Evolutionary conservation across 2,329 filamentous ascomycete genomes (phyloP).

Genomic region (Aureobasidium vineae): DNA sequence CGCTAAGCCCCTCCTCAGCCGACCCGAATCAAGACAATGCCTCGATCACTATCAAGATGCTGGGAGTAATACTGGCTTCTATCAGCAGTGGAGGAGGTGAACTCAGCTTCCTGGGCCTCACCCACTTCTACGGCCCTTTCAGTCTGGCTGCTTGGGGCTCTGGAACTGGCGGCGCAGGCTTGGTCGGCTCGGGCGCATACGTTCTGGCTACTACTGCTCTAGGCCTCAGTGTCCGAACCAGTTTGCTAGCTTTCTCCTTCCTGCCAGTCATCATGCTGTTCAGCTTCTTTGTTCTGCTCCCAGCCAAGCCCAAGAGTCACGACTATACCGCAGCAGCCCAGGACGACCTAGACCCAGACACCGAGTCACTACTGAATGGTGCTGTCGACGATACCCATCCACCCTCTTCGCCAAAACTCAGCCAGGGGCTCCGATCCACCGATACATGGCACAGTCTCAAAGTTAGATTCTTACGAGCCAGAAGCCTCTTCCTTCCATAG

Average conservation of each 20-base stretch:
- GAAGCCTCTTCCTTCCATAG: slow-evolving; percentile 69
- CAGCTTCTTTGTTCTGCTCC: slow-evolving; percentile 81
- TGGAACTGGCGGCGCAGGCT: slow-evolving; percentile 83
- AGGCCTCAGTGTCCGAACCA: slow-evolving; percentile 69
- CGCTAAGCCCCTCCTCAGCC: slow-evolving; percentile 62
- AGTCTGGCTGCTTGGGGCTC: slow-evolving; percentile 90
- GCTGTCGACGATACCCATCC: background rate
- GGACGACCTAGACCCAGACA: slow-evolving; percentile 34
- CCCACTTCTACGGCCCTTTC: slow-evolving; percentile 87
- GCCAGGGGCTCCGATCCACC: background rate
- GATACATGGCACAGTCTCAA: slow-evolving; percentile 29
- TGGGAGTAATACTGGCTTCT: slow-evolving; percentile 80
- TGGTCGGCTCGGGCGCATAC: slow-evolving; percentile 85
- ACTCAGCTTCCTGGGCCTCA: slow-evolving; percentile 84
- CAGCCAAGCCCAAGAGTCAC: slow-evolving; percentile 51
- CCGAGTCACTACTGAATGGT: slow-evolving; percentile 27
- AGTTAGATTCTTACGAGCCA: slow-evolving; percentile 60
- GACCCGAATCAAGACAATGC: slow-evolving; percentile 38
- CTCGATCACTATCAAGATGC: slow-evolving; percentile 68
- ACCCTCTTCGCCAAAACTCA: background rate
- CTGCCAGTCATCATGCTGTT: slow-evolving; percentile 79
- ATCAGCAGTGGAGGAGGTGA: slow-evolving; percentile 84
- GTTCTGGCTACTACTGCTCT: slow-evolving; percentile 80
- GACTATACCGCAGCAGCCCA: slow-evolving; percentile 53
- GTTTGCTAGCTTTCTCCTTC: slow-evolving; percentile 73